Evolutionary conservation across 345 rosid genomes (phyloP).

Genomic region (Cochlearia excelsa): DNA sequence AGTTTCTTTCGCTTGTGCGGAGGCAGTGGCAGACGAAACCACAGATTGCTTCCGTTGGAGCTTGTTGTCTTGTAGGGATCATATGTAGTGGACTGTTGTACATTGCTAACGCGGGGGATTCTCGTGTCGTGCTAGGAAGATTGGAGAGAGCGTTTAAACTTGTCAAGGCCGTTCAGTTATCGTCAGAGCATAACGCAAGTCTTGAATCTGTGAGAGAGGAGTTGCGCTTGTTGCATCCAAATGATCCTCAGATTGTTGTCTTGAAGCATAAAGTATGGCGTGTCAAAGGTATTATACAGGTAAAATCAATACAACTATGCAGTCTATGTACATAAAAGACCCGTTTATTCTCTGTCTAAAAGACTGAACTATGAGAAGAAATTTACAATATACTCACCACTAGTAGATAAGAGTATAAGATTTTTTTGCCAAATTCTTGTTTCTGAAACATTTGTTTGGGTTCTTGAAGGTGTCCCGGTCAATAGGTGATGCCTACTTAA

Average conservation of each 20-base stretch:
- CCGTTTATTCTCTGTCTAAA: neutral
- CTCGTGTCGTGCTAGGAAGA: conserved; percentile 56
- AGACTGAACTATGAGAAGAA: neutral
- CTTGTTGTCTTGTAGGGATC: conserved; percentile 58
- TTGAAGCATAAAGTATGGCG: conserved; percentile 60
- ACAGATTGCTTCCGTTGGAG: conserved; percentile 60
- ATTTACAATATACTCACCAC: neutral
- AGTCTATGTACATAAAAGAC: neutral
- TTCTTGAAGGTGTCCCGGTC: conserved; percentile 37
- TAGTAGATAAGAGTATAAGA: neutral
- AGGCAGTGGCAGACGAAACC: conserved; percentile 44
- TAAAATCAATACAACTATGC: conserved; percentile 12
- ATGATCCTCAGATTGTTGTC: conserved; percentile 62
- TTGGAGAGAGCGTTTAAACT: conserved; percentile 39
- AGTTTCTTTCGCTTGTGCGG: conserved; percentile 39
- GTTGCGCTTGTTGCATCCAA: conserved; percentile 48
- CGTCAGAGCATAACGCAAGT: conserved; percentile 57
- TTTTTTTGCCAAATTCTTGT: neutral
- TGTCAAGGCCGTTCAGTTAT: conserved; percentile 50
- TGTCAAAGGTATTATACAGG: conserved; percentile 63
- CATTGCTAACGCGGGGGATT: conserved; percentile 59
- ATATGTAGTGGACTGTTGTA: conserved; percentile 49
- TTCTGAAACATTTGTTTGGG: conserved; percentile 1
- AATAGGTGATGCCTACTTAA: conserved; percentile 41
- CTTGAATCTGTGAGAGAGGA: conserved; percentile 56